Percentiles rank a stretch among this genome's conserved stretches.
Evolutionary conservation across 1,284 basidiomycete genomes (phyloP).

Genomic region (Coniferiporia weirii): DNA sequence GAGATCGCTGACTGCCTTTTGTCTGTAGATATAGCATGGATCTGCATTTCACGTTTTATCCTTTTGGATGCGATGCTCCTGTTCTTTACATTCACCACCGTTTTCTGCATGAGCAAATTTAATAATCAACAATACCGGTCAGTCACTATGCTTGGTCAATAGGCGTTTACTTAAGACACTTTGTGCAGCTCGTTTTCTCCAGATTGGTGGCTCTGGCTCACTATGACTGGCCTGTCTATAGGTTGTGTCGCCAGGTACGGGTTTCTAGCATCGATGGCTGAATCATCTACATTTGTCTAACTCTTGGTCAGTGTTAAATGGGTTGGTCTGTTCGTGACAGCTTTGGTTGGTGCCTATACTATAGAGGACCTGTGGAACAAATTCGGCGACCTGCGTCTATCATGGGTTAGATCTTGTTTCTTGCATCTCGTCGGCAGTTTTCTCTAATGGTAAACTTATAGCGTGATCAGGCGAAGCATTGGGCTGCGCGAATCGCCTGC

Average conservation of each 20-base stretch:
- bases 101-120: conserved; percentile 94
- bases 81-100: conserved; percentile 96
- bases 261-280: conserved; percentile 13
- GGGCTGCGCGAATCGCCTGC: conserved; percentile 82
- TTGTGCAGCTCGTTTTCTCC: conserved; percentile 74
- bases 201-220: conserved; percentile 97
- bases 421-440: not conserved
- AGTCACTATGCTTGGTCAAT: conserved; percentile 27
- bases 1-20: not conserved
- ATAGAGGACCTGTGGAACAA: conserved; percentile 98
- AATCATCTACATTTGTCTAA: not conserved
- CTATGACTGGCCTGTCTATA: conserved; percentile 87
- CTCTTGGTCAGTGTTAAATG: conserved; percentile 75
- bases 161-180: conserved; percentile 11
- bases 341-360: conserved; percentile 92
- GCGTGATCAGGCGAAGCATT: conserved; percentile 86
- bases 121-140: conserved; percentile 93
- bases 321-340: conserved; percentile 94
- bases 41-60: conserved; percentile 96
- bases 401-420: conserved; percentile 51
- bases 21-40: conserved; percentile 83
- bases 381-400: conserved; percentile 93
- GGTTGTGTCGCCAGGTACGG: conserved; percentile 86
- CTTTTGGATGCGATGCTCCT: conserved; percentile 96
- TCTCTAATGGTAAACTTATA: conserved; percentile 26